Base-by-base conservation (phyloP, 768 basidiomycete species). In the Podaxis sp. region DNA sequence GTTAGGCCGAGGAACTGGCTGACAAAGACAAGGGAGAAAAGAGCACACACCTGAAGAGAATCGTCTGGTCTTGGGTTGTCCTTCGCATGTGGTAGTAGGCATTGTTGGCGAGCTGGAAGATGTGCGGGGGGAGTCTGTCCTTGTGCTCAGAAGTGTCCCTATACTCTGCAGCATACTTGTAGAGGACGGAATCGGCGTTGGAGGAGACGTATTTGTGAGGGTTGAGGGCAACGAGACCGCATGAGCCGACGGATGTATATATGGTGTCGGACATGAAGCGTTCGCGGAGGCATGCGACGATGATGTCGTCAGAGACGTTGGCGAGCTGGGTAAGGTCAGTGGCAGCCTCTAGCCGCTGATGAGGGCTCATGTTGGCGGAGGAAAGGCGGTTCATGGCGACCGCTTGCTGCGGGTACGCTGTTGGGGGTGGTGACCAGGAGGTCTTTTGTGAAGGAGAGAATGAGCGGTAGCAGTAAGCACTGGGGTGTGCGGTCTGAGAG, bases 11-110 rank as follows among this genome's bases (percentile, higher is more conserved):
- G 16, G 42, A 32, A 9, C 32, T 9, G 40, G 42, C n/a, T 44
- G 42, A 44, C 42, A 18, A 57, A 27, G 18, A 23, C 18, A 61
- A 37, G 50, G 32, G 32, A 2, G 9, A 32, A 3, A 32, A 9
- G 7, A 55, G 5, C 7, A 74, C 87, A 64, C 72, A 95, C 95
- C 79, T 91, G 65, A 98, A 81, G 25, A 98, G 72, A 18, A 99
- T 82, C 51, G 88, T 84, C 75, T 98, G 96, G 73, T 99, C 96
- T 78, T 96, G 93, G 0, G 86, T 82, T 0, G 96, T 99, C 66
- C 96, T 80, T 53, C 87, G 81, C 95, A 98, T 96, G 73, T 98
- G 93, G 72, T 95, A 98, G 74, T 95, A 98, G 4, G 93, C 88
- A 74, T 91, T 90, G 67, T 93, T 89, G 4, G 93, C 91, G 50